Base-by-base conservation (phyloP, 1,284 basidiomycete species). In the Ceraceosorus bombacis region DNA sequence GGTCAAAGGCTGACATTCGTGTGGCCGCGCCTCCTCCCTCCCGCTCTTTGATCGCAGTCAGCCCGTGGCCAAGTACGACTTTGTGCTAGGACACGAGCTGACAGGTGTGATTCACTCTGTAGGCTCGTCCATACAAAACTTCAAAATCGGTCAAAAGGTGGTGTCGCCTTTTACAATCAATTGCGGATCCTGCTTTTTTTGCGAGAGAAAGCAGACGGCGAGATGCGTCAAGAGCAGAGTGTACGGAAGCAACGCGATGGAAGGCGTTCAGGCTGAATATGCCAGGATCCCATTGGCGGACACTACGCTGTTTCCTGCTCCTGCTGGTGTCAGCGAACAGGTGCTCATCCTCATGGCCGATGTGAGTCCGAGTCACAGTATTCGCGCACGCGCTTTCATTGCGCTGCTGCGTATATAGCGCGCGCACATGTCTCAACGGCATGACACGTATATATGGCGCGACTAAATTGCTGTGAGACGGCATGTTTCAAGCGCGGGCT, bases 231-330 rank as follows among this genome's bases (percentile, higher is more conserved):
- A 85, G 62, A 84, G 85, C 5, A 78, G 79, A 37, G 81, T 90
- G 7, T 88, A 91, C 73, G 90, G 90, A 12, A 85, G 84, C 41
- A 84, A 86, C 0, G 72, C 78, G 8, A 82, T 90, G 0, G 85
- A 86, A 6, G 91, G 90, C 9, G 88, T 85, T 1, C 91, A 94
- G 80, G 90, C 90, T 0, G 89, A 92, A 78, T 94, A 87, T 75
- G 82, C 90, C 4, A 84, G 86, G 38, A 85, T 75, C 73, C 89
- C 89, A 5, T 83, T 83, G 59, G 89, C 86, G 0, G 88, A 88
- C 37, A 87, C 87, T 15, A 88, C 87, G 0, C 81, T 90, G 5
- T 88, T 86, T 80, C 85, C 82, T 62, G 81, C 88, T 46, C 70
- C 67, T 6, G 48, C 55, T 12, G 82, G 81, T 59, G 80, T 83